Evolutionary conservation across 441 rosid species (phyloP), one percentile per base, ranked within the genome.

Genomic region (Bruguiera hainesii): DNA sequence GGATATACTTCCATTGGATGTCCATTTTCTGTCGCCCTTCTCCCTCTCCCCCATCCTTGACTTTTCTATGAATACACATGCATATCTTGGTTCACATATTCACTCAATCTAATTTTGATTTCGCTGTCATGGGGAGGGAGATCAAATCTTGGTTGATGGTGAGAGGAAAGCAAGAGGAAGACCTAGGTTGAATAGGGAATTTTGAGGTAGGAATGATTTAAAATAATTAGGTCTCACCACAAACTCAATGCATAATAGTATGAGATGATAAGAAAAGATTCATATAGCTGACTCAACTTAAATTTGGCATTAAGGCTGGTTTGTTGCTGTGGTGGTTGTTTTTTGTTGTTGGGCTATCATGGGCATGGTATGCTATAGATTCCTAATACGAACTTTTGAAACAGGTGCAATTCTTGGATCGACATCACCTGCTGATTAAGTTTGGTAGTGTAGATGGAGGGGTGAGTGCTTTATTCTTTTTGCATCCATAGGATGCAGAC

Each of bases 381-480:
- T 64, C 55, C 42, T 66, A 77, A 2, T 70, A 66, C 46, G 23
- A 67, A 66, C 48, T 55, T 71, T 58, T 62, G 79, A 49, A 48
- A 15, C 84, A 91, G 99, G 98, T 88, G 69, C 99, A 94, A 77
- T 91, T 94, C 79, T 82, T 94, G 91, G 99, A 94, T 78, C 90
- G 97, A 46, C 96, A 87, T 60, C 98, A 94, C 80, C 77, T 94
- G 80, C 84, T 94, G 59, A 84, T 94, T 72, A 94, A 91, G 85
- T 86, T 94, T 75, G 97, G 98, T 60, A 88, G 97, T 60, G 93
- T 88, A 71, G 99, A 94, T 78, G 99, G 89, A 77, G 97, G 85
- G 86, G 98, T 94, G 76, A 85, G 98, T 42, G 75, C 58, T 66
- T 71, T 55, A 25, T 66, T 60, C 55, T 59, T 65, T 64, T 28